phyloP scores from a whole-genome alignment of 2,329 filamentous ascomycete genomes.

The Fusarium pilosicola region DNA sequence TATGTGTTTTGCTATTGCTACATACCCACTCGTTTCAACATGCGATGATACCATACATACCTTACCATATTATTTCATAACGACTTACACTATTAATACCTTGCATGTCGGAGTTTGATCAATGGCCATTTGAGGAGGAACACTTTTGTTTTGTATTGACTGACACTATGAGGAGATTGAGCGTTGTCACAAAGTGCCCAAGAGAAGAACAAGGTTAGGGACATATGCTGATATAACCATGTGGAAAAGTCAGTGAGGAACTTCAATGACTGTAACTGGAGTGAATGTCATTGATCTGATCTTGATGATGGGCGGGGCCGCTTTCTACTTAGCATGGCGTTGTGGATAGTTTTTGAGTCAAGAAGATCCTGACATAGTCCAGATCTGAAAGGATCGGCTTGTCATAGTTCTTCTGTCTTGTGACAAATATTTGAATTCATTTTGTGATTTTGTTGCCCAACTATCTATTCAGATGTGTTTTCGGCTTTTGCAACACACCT shows the following conservation, averaged over 20 bases:
- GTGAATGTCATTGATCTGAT: slow-evolving; percentile 1
- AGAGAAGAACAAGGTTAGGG: background rate
- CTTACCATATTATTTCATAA: slow-evolving; percentile 34
- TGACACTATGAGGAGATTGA: background rate
- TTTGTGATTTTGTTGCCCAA: background rate
- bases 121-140: slow-evolving; percentile 6
- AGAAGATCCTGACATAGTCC: background rate
- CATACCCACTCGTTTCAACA: slow-evolving; percentile 48
- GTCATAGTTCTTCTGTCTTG: background rate
- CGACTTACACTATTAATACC: slow-evolving; percentile 40
- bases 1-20: slow-evolving; percentile 42
- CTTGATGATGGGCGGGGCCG: background rate
- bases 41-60: slow-evolving; percentile 44
- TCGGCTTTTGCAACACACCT: background rate
- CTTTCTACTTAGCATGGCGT: slow-evolving; percentile 30
- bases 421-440: background rate
- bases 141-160: slow-evolving; percentile 17
- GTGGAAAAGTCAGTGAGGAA: background rate
- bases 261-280: background rate
- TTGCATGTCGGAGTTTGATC: slow-evolving; percentile 29
- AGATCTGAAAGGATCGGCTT: background rate
- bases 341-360: slow-evolving; percentile 12
- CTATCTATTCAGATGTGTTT: background rate
- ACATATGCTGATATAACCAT: background rate
- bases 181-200: background rate